Conservation (phyloP, 2,329 filamentous ascomycete genomes). For the Harringtonia aguacate region DNA sequence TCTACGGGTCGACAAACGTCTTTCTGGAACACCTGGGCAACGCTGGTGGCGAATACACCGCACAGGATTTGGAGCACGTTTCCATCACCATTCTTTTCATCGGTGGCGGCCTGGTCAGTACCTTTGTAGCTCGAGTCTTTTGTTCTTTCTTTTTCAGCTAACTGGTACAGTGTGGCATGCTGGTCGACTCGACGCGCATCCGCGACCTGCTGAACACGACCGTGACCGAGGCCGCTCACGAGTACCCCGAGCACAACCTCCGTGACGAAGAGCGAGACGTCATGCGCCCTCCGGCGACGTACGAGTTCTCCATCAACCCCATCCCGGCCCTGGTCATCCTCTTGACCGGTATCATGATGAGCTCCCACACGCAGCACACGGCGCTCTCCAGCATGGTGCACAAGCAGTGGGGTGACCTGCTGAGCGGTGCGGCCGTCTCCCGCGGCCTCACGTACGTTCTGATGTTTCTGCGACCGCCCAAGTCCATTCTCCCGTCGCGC, state of each 20-base stretch:
- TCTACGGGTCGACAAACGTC: constrained; percentile 82
- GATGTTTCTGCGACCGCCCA: constrained; percentile 70
- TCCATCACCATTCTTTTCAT: constrained; percentile 92
- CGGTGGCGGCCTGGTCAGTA: constrained; percentile 70
- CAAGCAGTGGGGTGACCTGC: constrained; percentile 81
- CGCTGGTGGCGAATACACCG: constrained; percentile 58
- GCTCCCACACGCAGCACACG: constrained; percentile 72
- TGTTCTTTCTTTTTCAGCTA: background rate
- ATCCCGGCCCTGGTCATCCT: constrained; percentile 81
- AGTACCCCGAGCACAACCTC: constrained; percentile 20
- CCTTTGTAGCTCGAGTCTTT: background rate
- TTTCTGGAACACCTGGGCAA: constrained; percentile 81
- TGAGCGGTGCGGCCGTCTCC: constrained; percentile 70
- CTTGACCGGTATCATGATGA: constrained; percentile 89
- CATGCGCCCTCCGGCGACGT: constrained; percentile 52
- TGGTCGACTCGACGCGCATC: constrained; percentile 65
- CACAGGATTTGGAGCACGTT: constrained; percentile 80
- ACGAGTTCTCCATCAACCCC: constrained; percentile 73
- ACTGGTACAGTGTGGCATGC: constrained; percentile 57
- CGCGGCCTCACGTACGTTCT: constrained; percentile 71
- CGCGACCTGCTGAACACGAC: constrained; percentile 55
- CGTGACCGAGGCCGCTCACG: constrained; percentile 24
- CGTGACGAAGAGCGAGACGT: constrained; percentile 34
- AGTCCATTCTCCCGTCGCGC: constrained; percentile 67
- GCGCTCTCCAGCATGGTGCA: constrained; percentile 89